These are phyloP conservation scores for Aureobasidium vineae DNA, from an alignment of 2,329 filamentous ascomycete species.

Conservation along the genomic window DNA sequence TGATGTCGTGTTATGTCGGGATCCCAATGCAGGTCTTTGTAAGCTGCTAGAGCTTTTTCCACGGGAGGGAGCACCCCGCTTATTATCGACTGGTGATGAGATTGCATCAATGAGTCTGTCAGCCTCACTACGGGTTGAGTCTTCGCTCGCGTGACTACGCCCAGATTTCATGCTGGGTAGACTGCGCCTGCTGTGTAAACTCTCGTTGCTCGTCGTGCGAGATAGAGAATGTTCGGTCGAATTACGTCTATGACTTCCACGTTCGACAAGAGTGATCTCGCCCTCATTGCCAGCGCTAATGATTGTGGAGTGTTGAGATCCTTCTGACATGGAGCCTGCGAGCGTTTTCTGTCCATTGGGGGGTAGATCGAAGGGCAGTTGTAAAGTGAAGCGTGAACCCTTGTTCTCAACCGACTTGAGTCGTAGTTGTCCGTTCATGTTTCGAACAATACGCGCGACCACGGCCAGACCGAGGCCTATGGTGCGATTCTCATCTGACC, in stretches of 20 bases:
- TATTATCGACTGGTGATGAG: constrained; percentile 51
- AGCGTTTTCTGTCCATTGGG: constrained; percentile 36
- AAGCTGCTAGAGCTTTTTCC: constrained; percentile 28
- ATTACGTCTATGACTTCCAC: neutral
- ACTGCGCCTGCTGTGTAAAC: constrained; percentile 54
- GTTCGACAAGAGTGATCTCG: constrained; percentile 24
- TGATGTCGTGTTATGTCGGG: constrained; percentile 33
- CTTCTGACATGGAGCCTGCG: constrained; percentile 3
- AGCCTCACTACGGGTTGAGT: constrained; percentile 54
- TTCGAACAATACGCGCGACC: constrained; percentile 81
- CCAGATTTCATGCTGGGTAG: constrained; percentile 46
- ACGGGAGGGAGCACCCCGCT: constrained; percentile 30
- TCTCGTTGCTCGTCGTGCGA: constrained; percentile 44
- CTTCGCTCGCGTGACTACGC: constrained; percentile 36
- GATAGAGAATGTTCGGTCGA: constrained; percentile 29
- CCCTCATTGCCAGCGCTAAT: constrained; percentile 34
- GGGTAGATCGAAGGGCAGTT: constrained; percentile 70
- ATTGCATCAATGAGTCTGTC: constrained; percentile 72
- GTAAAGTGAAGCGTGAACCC: constrained; percentile 78
- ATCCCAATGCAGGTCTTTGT: constrained; percentile 32
- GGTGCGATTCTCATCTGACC: constrained; percentile 46
- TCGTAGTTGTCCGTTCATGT: constrained; percentile 84
- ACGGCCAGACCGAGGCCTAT: constrained; percentile 82
- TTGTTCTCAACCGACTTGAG: constrained; percentile 80
- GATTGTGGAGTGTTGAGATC: constrained; percentile 23